phyloP scores from a whole-genome alignment of 129 eudicot genomes.

The Saposhnikovia divaricata region DNA sequence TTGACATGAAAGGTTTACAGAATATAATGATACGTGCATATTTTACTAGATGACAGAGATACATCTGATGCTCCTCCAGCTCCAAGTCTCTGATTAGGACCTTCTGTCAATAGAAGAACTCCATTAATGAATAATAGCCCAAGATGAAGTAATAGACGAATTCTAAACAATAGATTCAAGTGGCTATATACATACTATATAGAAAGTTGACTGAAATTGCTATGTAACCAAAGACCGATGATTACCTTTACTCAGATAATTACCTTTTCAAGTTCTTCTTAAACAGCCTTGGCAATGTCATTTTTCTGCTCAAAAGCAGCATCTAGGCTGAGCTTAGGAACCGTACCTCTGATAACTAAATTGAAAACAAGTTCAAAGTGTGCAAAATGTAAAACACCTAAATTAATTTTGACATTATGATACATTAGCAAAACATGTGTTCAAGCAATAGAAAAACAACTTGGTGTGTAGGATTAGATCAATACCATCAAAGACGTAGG shows the following conservation, averaged over 20 bases:
- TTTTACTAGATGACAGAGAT: no score
- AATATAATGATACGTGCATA: no score
- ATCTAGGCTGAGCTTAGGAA: slow-evolving; percentile 76
- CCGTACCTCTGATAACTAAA: slow-evolving; percentile 81
- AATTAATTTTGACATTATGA: not conserved
- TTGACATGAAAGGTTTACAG: no score
- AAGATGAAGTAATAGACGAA: no score
- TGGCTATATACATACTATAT: no score
- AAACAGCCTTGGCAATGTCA: slow-evolving; percentile 85
- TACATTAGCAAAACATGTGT: not conserved
- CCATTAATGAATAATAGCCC: no score
- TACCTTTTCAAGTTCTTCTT: slow-evolving; percentile 81
- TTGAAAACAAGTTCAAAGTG: slow-evolving; percentile 6
- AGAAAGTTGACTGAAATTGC: no score
- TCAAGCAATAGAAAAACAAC: not conserved
- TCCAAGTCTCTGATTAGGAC: no score
- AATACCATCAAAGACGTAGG: slow-evolving; percentile 88
- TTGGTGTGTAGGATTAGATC: not conserved
- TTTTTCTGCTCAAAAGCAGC: slow-evolving; percentile 89
- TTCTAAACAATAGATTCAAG: no score
- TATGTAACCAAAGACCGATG: no score
- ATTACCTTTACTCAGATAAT: not conserved
- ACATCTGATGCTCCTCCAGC: no score
- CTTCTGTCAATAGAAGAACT: no score
- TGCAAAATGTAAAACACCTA: not conserved